Percentiles rank a stretch among this genome's conserved stretches.
Evolutionary conservation across 202 grass and related monocot species (phyloP).

Genomic region (Zoysia matrella): DNA sequence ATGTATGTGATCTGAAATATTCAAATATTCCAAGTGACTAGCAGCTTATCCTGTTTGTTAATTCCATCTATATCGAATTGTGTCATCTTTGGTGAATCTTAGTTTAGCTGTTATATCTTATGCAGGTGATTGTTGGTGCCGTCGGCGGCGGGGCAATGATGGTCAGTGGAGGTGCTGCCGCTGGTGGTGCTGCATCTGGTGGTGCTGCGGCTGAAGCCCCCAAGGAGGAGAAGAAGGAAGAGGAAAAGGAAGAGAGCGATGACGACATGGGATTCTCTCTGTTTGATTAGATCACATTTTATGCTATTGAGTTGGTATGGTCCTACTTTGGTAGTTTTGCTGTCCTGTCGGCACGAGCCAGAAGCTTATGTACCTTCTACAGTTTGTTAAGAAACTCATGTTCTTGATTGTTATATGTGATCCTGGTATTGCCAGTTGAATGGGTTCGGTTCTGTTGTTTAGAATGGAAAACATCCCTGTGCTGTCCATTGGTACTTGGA

Average conservation of each 20-base stretch:
- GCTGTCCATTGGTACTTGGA: too few species aligned
- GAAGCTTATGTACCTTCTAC: conserved; percentile 24
- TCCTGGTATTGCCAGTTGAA: not conserved
- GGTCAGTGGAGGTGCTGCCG: conserved; percentile 46
- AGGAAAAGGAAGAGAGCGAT: conserved; percentile 91
- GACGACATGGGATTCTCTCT: conserved; percentile 94
- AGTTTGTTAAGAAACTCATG: conserved; percentile 3
- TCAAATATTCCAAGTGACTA: too few species aligned
- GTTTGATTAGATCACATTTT: conserved; percentile 65
- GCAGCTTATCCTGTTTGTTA: not conserved
- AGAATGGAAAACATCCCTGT: not conserved
- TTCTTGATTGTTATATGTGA: conserved; percentile 5
- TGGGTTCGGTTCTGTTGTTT: conserved; percentile 10
- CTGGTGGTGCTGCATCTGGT: conserved; percentile 39
- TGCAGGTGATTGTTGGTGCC: conserved; percentile 74
- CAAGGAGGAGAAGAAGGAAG: conserved; percentile 87
- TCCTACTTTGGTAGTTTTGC: conserved; percentile 31
- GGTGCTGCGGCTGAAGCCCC: conserved; percentile 62
- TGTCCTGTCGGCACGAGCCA: conserved; percentile 6
- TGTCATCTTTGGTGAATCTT: not conserved
- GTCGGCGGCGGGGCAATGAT: conserved; percentile 60
- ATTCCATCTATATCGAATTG: not conserved
- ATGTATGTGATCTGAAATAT: too few species aligned
- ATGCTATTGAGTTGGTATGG: not conserved
- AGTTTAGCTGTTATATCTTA: too few species aligned